phyloP scores from a whole-genome alignment of 768 basidiomycete genomes.

The Hydnomerulius pinastri region DNA sequence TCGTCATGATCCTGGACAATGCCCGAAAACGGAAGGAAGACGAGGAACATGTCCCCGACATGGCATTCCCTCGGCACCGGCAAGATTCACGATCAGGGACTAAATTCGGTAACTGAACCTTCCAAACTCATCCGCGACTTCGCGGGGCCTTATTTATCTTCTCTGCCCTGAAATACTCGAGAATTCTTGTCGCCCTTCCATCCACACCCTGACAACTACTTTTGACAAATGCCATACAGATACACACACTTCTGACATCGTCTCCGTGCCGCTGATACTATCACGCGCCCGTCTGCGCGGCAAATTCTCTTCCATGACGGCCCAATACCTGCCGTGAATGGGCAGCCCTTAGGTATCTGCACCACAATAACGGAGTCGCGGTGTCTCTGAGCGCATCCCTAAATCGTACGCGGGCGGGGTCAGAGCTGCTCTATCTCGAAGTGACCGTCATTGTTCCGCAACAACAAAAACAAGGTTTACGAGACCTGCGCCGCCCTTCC shows the following conservation, averaged over 20 bases:
- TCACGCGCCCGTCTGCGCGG: conserved; percentile 9
- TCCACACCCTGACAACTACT: conserved; percentile 10
- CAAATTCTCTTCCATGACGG: too few relatives aligned
- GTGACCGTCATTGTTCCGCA: background rate
- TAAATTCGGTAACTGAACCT: conserved; percentile 36
- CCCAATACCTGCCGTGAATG: too few relatives aligned
- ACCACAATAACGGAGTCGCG: background rate
- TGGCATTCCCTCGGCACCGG: conserved; percentile 44
- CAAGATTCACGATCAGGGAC: conserved; percentile 45
- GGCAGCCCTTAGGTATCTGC: background rate
- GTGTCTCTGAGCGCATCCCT: background rate
- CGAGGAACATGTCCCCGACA: conserved; percentile 31
- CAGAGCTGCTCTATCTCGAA: background rate
- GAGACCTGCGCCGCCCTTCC: background rate
- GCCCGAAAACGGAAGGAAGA: conserved; percentile 40
- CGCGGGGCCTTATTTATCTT: conserved; percentile 35
- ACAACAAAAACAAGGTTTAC: conserved; percentile 15
- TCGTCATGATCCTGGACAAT: conserved; percentile 32
- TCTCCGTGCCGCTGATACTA: background rate
- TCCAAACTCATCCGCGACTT: conserved; percentile 38
- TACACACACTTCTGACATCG: background rate
- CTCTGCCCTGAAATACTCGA: conserved; percentile 19
- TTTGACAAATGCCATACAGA: background rate
- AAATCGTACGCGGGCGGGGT: background rate
- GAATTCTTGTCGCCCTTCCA: conserved; percentile 9